Base-by-base conservation (phyloP, 345 rosid genomes). In the Lepidium sativum region DNA sequence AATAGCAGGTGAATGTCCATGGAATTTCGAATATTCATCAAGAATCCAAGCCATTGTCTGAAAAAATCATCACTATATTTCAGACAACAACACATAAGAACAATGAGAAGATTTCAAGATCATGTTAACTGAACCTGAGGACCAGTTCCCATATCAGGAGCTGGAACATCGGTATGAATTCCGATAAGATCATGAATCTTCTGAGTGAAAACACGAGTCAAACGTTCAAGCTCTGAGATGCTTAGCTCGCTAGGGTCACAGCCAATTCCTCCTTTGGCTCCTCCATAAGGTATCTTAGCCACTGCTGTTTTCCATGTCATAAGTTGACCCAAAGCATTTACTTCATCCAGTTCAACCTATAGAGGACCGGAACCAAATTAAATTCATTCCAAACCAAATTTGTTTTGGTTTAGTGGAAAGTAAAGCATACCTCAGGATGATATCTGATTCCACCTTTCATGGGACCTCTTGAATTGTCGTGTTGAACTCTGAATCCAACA, bases 291-390 rank as follows among this genome's bases (percentile, higher is more conserved):
- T 68, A 90, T 83, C 52, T 94, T 90, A 33, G 99, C 96, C 32
- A 94, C 96, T 9, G 97, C 97, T 12, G 96, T 94, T 79, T 94
- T 94, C 97, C 99, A 94, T 41, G 99, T 94, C 99, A 94, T 94
- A 1, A 94, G 85, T 40, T 94, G 97, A 14, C 97, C 97, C 43
- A 94, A 77, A 6, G 99, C 97, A 75, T 94, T 90, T 59, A 94
- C 97, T 77, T 94, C 97, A 78, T 88, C 97, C 3, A 95, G 99
- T 58, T 94, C 99, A 27, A 90, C 97, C 99, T 94, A 38, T 10
- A 2, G 5, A 40, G 18, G 27, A 37, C 56, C 55, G 12, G 5
- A n/a, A 43, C 11, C 43, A 32, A 27, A 58, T 61, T 61, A 20
- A 27, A 3, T 14, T 38, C 39, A 52, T 15, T 10, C 34, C 45